These are phyloP conservation scores for Grifola frondosa DNA, from an alignment of 1,284 basidiomycete species.

Conservation along the genomic window DNA sequence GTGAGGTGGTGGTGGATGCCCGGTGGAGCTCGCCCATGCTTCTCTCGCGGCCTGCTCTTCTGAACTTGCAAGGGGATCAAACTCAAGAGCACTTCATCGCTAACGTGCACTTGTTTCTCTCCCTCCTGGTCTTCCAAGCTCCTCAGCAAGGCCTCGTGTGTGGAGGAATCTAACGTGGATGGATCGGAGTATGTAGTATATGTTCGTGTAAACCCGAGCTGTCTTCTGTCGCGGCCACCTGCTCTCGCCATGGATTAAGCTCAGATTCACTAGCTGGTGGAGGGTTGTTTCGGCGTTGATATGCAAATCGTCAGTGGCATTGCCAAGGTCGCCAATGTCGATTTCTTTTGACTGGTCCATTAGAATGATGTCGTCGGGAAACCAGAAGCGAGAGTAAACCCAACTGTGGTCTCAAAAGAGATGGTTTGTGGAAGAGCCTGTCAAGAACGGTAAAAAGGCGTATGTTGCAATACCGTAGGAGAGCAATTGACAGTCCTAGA, in stretches of 20 bases:
- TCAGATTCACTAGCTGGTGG: slow-evolving; percentile 10
- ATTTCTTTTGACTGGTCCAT: too few relatives aligned
- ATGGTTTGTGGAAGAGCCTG: too few relatives aligned
- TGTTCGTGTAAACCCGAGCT: background rate
- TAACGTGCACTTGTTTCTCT: slow-evolving; percentile 10
- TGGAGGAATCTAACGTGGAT: slow-evolving; percentile 37
- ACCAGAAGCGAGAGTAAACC: too few relatives aligned
- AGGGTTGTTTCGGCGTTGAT: too few relatives aligned
- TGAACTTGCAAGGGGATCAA: slow-evolving; percentile 61
- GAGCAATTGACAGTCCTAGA: too few relatives aligned
- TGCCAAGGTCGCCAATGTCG: too few relatives aligned
- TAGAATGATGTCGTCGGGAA: too few relatives aligned
- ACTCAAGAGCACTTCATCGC: slow-evolving; percentile 53
- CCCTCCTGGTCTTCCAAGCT: slow-evolving; percentile 18
- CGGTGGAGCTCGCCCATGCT: slow-evolving; percentile 59
- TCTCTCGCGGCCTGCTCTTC: slow-evolving; percentile 57
- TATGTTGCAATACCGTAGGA: too few relatives aligned
- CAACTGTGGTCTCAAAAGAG: too few relatives aligned
- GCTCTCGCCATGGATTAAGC: slow-evolving; percentile 31
- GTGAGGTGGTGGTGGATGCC: slow-evolving; percentile 52
- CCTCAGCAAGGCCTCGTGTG: slow-evolving; percentile 34
- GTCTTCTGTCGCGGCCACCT: background rate
- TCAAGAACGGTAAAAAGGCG: too few relatives aligned
- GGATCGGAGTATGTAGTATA: slow-evolving; percentile 34
- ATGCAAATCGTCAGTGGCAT: too few relatives aligned